A percentile compares a stretch with the other conserved stretches of the same genome.
Conservation (phyloP, 345 rosid species). For the Arabidopsis suecica region DNA sequence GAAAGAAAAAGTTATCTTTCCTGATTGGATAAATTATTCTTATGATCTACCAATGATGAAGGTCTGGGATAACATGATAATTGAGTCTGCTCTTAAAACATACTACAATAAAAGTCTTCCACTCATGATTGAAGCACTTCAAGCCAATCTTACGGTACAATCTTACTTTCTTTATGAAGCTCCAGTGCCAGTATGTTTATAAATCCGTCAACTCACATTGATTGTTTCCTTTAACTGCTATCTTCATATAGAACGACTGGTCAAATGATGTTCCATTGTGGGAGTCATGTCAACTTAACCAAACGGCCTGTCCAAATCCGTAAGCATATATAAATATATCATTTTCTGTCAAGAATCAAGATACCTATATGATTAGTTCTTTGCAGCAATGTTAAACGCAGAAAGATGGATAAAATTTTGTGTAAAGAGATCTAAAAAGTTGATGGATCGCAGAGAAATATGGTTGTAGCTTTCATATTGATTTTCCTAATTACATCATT, state of each 20-base stretch:
- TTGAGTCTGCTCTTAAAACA: conserved; percentile 80
- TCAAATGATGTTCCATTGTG: conserved; percentile 59
- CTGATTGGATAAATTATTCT: not conserved
- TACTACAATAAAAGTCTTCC: conserved; percentile 73
- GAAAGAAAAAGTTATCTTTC: not conserved
- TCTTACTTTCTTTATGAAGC: conserved; percentile 20
- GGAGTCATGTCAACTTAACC: conserved; percentile 64
- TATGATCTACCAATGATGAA: not conserved
- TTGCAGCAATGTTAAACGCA: not conserved
- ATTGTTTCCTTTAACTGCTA: not conserved
- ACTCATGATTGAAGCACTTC: conserved; percentile 68
- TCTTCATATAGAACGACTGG: conserved; percentile 60
- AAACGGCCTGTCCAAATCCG: conserved; percentile 81
- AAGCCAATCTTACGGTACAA: conserved; percentile 69
- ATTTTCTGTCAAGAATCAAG: conserved; percentile 1
- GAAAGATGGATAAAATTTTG: not conserved
- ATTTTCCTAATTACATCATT: not conserved
- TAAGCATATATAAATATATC: conserved; percentile 47
- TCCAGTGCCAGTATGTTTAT: not conserved
- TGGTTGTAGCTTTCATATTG: conserved; percentile 1
- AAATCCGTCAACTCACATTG: conserved; percentile 4
- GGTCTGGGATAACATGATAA: conserved; percentile 94
- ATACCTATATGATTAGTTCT: not conserved
- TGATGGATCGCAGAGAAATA: not conserved
- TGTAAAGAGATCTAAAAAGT: not conserved